Percentiles rank a stretch among this genome's conserved stretches.
Evolutionary conservation across 805 yeast genomes (phyloP).

Genomic region (Komagataella kurtzmanii): DNA sequence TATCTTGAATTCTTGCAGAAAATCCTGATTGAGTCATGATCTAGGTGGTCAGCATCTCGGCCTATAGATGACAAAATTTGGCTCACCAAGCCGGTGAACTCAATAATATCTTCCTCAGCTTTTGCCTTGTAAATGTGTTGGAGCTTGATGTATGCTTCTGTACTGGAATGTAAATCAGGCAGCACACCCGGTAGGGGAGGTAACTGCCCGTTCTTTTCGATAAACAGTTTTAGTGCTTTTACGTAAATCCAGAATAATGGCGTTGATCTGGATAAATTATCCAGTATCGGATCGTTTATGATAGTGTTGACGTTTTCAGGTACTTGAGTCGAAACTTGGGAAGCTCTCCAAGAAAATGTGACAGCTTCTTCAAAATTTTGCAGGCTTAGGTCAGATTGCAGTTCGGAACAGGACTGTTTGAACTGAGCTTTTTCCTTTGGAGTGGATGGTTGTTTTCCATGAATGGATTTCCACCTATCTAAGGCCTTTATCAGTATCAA

Average conservation of each 20-base stretch:
- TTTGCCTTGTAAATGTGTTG: conserved; percentile 45
- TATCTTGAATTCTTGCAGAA: conserved; percentile 55
- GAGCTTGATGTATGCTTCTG: conserved; percentile 43
- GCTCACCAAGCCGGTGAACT: conserved; percentile 10
- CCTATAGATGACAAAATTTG: conserved; percentile 15
- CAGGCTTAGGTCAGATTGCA: conserved; percentile 22
- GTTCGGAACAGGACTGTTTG: conserved; percentile 20
- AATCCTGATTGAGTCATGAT: conserved; percentile 21
- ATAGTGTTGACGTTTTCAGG: conserved; percentile 14
- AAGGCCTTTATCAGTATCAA: conserved; percentile 45
- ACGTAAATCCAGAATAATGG: conserved; percentile 50
- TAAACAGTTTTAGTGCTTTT: conserved; percentile 38
- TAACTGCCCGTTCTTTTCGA: conserved; percentile 19
- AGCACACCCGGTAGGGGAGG: conserved; percentile 66
- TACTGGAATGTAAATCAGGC: conserved; percentile 84
- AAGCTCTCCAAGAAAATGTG: conserved; percentile 27
- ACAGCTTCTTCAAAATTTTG: conserved; percentile 42
- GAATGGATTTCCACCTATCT: conserved; percentile 21
- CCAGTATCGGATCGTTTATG: conserved; percentile 11
- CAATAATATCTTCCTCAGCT: conserved; percentile 32
- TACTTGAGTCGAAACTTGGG: conserved; percentile 20
- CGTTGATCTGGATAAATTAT: conserved; percentile 10
- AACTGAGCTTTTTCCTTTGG: conserved; percentile 18
- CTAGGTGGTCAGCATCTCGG: conserved; percentile 15
- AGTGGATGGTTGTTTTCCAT: conserved; percentile 10